Percentiles rank a stretch among this genome's conserved stretches.
Evolutionary conservation across 805 yeast genomes (phyloP).

Genomic region (Suhomyces emberorum): DNA sequence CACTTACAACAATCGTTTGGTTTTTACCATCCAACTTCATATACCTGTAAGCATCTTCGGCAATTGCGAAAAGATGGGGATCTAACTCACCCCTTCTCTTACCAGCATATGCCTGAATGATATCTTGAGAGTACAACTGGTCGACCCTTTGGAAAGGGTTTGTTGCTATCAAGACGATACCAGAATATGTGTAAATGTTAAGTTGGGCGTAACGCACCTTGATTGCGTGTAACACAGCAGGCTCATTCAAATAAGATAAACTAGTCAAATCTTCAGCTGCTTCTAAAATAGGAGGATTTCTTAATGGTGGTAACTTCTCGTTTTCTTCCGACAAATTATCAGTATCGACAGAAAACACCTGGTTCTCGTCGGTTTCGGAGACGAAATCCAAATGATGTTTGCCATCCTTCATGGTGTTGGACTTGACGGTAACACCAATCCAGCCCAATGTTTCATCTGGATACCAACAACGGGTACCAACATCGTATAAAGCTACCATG

Average conservation of each 20-base stretch:
- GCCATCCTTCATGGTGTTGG: constrained; percentile 35
- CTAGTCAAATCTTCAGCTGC: constrained; percentile 93
- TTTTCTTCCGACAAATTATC: constrained; percentile 50
- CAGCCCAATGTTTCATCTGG: constrained; percentile 73
- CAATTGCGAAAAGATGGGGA: constrained; percentile 95
- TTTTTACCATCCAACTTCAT: constrained; percentile 83
- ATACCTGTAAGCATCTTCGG: constrained; percentile 94
- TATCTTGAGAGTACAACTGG: constrained; percentile 84
- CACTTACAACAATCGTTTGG: constrained; percentile 95
- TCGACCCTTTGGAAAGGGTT: constrained; percentile 94
- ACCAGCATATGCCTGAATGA: constrained; percentile 92
- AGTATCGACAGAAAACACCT: constrained; percentile 47
- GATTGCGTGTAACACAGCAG: constrained; percentile 93
- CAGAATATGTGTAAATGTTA: constrained; percentile 92
- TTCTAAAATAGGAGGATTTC: constrained; percentile 90
- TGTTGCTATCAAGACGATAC: constrained; percentile 93
- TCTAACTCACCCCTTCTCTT: constrained; percentile 91
- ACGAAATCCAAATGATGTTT: constrained; percentile 48
- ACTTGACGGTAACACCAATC: constrained; percentile 63
- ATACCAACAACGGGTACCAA: constrained; percentile 73
- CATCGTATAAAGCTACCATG: constrained; percentile 23
- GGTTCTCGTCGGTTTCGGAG: constrained; percentile 46
- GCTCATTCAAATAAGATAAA: constrained; percentile 89
- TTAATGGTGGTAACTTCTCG: constrained; percentile 66
- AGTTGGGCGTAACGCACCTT: constrained; percentile 83